Percentiles rank a stretch among this genome's conserved stretches.
Conservation (phyloP, 208 protist species). For the Acanthamoeba rhysodes region DNA sequence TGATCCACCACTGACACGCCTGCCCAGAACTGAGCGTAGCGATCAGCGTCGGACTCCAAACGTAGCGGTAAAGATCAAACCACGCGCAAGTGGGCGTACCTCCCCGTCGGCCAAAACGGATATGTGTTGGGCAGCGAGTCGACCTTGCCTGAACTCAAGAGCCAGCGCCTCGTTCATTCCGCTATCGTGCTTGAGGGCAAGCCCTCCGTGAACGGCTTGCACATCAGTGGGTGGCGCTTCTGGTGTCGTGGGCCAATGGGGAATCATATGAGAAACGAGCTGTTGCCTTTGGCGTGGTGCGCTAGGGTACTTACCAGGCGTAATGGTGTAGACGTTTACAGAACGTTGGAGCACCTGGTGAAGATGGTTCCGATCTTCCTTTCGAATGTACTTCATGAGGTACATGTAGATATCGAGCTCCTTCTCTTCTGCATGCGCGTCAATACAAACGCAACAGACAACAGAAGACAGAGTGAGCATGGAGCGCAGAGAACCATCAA, state of each 20-base stretch:
- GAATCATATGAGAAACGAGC: not conserved
- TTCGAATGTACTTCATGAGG: not conserved
- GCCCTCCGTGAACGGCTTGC: not conserved
- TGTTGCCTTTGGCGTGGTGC: not conserved
- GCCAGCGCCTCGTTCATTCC: not conserved
- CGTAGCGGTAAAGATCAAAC: not conserved
- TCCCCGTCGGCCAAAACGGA: not conserved
- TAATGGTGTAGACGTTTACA: not conserved
- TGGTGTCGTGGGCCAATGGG: not conserved
- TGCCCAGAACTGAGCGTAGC: not conserved
- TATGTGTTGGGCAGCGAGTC: not conserved
- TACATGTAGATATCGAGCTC: not conserved
- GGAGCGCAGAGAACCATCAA: not conserved
- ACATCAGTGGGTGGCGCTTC: not conserved
- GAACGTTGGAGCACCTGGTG: slow-evolving; percentile 1
- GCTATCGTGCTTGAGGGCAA: not conserved
- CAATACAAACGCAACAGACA: not conserved
- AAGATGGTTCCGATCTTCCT: not conserved
- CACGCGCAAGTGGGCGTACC: not conserved
- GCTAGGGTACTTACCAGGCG: not conserved
- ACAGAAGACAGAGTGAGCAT: not conserved
- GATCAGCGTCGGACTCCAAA: not conserved
- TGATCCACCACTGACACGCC: not conserved
- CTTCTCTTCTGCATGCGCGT: not conserved
- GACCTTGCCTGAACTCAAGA: not conserved